Percentiles rank a stretch among this genome's conserved stretches.
These are phyloP conservation scores for Diplodia scrobiculata DNA, from an alignment of 2,329 filamentous ascomycete species.

Conservation along the genomic window DNA sequence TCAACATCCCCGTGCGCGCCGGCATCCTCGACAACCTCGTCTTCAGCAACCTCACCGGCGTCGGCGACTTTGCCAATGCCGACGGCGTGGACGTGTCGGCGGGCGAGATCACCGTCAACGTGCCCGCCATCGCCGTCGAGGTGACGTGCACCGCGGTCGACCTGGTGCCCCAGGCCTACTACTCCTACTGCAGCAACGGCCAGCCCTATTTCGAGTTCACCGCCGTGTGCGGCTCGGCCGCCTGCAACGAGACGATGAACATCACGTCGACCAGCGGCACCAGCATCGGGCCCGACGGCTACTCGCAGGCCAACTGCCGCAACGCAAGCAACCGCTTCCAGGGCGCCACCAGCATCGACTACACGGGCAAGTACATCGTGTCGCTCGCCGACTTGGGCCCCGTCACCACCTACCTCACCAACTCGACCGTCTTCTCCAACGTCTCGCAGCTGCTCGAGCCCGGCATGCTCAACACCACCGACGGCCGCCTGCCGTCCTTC, in stretches of 20 bases:
- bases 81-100: conserved; percentile 2
- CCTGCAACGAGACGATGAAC: conserved; percentile 21
- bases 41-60: conserved; percentile 19
- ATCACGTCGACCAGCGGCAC: background rate
- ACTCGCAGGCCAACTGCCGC: background rate
- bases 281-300: background rate
- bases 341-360: background rate
- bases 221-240: background rate
- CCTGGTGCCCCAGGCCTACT: background rate
- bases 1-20: conserved; percentile 13
- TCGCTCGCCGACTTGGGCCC: background rate
- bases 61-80: background rate
- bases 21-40: conserved; percentile 26
- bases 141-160: conserved; percentile 1
- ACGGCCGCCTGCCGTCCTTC: background rate
- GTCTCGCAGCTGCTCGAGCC: too few species aligned
- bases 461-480: conserved; percentile 5
- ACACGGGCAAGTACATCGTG: conserved; percentile 5
- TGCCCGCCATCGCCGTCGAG: conserved; percentile 13
- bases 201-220: background rate
- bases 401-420: background rate
- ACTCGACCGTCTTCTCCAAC: conserved; percentile 3
- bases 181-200: background rate
- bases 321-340: background rate
- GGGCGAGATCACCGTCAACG: conserved; percentile 6